Evolutionary conservation across 768 basidiomycete genomes (phyloP).

Genomic region (Leccinum subgranulosum): DNA sequence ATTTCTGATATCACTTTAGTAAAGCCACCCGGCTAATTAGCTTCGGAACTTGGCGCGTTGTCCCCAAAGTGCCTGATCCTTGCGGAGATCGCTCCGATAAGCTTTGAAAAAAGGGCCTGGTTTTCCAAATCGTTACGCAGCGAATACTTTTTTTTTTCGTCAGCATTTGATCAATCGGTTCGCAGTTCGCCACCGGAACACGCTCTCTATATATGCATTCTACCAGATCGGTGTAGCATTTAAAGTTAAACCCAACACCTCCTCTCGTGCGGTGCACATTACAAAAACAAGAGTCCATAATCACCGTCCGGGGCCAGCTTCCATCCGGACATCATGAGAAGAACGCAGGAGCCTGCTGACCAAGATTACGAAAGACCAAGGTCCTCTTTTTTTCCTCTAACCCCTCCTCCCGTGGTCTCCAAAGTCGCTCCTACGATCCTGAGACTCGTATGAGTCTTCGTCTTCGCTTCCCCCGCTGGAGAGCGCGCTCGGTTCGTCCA

Average conservation of each 20-base stretch:
- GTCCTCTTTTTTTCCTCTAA: neutral
- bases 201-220: conserved; percentile 2
- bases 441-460: conserved; percentile 33
- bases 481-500: conserved; percentile 22
- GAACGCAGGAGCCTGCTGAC: conserved; percentile 14
- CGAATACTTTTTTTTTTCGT: neutral
- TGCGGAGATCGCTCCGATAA: conserved; percentile 28
- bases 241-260: conserved; percentile 10
- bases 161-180: neutral
- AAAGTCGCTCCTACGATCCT: conserved; percentile 34
- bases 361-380: conserved; percentile 23
- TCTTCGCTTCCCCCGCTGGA: conserved; percentile 35
- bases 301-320: conserved; percentile 10
- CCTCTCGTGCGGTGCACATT: conserved; percentile 5
- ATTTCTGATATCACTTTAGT: conserved; percentile 16
- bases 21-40: conserved; percentile 14
- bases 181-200: conserved; percentile 3
- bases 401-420: conserved; percentile 34
- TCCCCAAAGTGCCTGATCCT: conserved; percentile 21
- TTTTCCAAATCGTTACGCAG: neutral
- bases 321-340: conserved; percentile 19
- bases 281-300: conserved; percentile 13
- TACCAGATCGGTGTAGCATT: conserved; percentile 11
- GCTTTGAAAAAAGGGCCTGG: conserved; percentile 13
- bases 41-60: conserved; percentile 11